These are phyloP conservation scores for Tricholoma hemisulphureum DNA, from an alignment of 768 basidiomycete species.

Conservation along the genomic window DNA sequence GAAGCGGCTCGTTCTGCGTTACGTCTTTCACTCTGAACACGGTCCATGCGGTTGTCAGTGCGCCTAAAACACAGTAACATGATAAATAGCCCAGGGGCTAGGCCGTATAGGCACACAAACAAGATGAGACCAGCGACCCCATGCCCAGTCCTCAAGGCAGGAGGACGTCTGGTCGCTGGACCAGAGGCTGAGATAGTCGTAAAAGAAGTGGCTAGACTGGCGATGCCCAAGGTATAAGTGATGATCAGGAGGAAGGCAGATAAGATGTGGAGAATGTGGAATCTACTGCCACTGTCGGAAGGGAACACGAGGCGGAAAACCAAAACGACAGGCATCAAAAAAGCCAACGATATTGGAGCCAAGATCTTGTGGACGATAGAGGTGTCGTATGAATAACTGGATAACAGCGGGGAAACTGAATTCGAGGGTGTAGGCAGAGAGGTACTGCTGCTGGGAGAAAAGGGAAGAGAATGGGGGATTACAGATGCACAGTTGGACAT, in stretches of 20 bases:
- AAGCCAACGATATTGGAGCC: slow-evolving; percentile 42
- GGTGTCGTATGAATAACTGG: slow-evolving; percentile 28
- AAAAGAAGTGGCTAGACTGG: slow-evolving; percentile 62
- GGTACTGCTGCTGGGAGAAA: slow-evolving; percentile 17
- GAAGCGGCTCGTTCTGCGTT: slow-evolving; percentile 18
- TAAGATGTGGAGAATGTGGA: background rate
- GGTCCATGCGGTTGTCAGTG: slow-evolving; percentile 1
- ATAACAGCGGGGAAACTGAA: slow-evolving; percentile 1
- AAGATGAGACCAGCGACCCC: slow-evolving; percentile 64
- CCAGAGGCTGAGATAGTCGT: slow-evolving; percentile 45
- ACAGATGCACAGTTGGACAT: slow-evolving; percentile 57
- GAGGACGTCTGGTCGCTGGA: slow-evolving; percentile 13
- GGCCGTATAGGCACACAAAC: slow-evolving; percentile 57
- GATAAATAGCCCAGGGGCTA: slow-evolving; percentile 45
- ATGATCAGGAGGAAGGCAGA: slow-evolving; percentile 38
- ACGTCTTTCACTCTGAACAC: slow-evolving; percentile 14
- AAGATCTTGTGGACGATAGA: slow-evolving; percentile 45
- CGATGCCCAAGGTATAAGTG: slow-evolving; percentile 59
- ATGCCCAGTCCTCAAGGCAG: slow-evolving; percentile 50
- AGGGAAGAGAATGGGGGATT: slow-evolving; percentile 21
- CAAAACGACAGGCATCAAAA: slow-evolving; percentile 36
- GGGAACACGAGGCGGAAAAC: slow-evolving; percentile 32
- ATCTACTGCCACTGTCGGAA: slow-evolving; percentile 6
- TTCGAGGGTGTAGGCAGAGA: slow-evolving; percentile 8
- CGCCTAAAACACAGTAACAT: slow-evolving; percentile 13